Percentiles rank a stretch among this genome's conserved stretches.
These are phyloP conservation scores for Zizania latifolia DNA, from an alignment of 176 grass and related monocot species.

Conservation along the genomic window DNA sequence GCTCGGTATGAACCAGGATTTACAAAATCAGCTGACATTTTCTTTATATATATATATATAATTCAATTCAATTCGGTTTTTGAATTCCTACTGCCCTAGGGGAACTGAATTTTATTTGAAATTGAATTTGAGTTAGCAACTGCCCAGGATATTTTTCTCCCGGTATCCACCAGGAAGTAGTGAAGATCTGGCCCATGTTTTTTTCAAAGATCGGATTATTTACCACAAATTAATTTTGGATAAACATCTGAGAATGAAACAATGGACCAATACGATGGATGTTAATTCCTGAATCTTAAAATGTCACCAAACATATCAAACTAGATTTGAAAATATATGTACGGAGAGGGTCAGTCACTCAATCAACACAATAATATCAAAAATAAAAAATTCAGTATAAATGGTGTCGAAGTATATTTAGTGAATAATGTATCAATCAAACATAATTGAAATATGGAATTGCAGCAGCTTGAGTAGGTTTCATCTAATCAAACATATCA, in stretches of 20 bases:
- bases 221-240: not conserved
- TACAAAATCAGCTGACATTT: not conserved
- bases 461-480: slow-evolving; percentile 12
- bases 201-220: not conserved
- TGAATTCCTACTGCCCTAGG: not conserved
- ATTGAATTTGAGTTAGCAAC: not conserved
- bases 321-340: not conserved
- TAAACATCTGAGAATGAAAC: not conserved
- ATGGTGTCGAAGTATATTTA: slow-evolving; percentile 5
- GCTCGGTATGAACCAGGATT: not conserved
- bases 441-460: not conserved
- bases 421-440: not conserved
- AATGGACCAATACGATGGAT: not conserved
- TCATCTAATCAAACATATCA: slow-evolving; percentile 10
- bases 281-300: not conserved
- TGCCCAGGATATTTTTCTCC: not conserved
- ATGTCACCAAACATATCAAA: not conserved
- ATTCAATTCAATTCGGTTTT: not conserved
- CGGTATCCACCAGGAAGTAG: not conserved
- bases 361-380: not conserved
- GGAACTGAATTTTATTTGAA: not conserved
- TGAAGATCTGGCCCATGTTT: not conserved
- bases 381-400: not conserved
- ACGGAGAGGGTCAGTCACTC: too few species aligned
- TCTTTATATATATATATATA: not conserved